phyloP scores from a whole-genome alignment of 2,329 filamentous ascomycete species.

The Aspergillus sp. region DNA sequence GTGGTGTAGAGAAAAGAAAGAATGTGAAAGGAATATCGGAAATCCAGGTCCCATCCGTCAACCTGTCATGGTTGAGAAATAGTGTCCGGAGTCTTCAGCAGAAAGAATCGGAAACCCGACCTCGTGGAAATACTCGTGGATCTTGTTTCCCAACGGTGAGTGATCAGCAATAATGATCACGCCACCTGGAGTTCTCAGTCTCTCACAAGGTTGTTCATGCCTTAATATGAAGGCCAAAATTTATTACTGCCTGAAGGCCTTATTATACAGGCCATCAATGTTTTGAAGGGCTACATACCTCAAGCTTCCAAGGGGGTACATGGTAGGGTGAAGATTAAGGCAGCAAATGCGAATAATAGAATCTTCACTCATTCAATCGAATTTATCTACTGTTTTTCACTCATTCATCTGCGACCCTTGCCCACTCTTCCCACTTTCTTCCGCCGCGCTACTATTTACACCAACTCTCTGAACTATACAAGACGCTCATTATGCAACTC shows the following conservation, averaged over 20 bases:
- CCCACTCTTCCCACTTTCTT: background rate
- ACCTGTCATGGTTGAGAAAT: background rate
- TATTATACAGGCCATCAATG: background rate
- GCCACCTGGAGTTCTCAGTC: slow-evolving; percentile 12
- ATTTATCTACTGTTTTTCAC: background rate
- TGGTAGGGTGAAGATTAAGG: background rate
- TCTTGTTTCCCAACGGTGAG: background rate
- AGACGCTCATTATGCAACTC: slow-evolving; percentile 29
- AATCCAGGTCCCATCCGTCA: background rate
- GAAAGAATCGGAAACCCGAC: background rate
- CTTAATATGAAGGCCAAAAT: background rate
- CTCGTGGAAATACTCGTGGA: background rate
- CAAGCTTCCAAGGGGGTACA: slow-evolving; percentile 3
- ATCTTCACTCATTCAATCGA: background rate
- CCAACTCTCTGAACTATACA: background rate
- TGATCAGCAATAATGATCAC: slow-evolving; percentile 4
- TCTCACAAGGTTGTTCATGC: background rate
- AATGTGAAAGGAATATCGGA: background rate
- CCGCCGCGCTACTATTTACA: background rate
- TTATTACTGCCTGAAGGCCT: background rate
- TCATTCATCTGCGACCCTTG: background rate
- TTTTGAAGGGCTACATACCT: slow-evolving; percentile 3
- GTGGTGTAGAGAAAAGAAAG: background rate
- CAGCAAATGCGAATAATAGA: background rate
- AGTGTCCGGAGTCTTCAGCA: background rate